These are phyloP conservation scores for Fragilaria crotonensis DNA, from an alignment of 108 stramenopile species.

Conservation along the genomic window DNA sequence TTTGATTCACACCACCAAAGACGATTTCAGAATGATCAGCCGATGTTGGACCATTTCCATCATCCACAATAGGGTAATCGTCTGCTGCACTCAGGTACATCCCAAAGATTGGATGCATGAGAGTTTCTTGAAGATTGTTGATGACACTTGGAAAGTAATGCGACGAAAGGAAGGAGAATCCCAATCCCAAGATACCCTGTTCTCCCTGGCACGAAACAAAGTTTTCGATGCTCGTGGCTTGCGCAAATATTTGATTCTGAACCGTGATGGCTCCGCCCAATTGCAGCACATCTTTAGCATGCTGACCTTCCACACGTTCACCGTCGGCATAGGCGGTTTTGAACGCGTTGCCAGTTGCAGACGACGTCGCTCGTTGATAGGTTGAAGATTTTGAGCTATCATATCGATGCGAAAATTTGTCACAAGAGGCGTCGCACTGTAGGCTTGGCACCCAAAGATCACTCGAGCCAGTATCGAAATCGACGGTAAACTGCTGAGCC, in stretches of 20 bases:
- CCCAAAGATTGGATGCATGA: constrained; percentile 25
- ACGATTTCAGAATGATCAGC: constrained; percentile 27
- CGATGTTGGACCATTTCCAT: not conserved
- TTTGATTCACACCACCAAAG: constrained; percentile 39
- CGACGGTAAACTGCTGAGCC: constrained; percentile 73
- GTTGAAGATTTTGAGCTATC: constrained; percentile 38
- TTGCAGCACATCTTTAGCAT: constrained; percentile 33
- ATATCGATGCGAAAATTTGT: constrained; percentile 41
- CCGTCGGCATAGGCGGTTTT: constrained; percentile 61
- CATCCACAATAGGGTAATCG: constrained; percentile 27
- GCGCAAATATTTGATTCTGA: constrained; percentile 39
- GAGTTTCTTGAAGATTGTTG: constrained; percentile 9
- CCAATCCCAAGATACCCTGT: constrained; percentile 46
- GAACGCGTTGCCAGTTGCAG: constrained; percentile 46
- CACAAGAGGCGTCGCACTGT: constrained; percentile 58
- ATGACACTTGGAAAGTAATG: constrained; percentile 28
- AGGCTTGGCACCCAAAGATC: constrained; percentile 93
- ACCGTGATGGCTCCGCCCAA: constrained; percentile 16
- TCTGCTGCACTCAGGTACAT: constrained; percentile 27
- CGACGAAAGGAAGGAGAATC: constrained; percentile 18
- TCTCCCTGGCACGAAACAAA: constrained; percentile 31
- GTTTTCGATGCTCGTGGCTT: constrained; percentile 26
- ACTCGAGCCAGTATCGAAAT: constrained; percentile 92
- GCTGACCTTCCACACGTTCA: constrained; percentile 41
- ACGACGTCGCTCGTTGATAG: constrained; percentile 18